Base-by-base conservation (phyloP, 345 rosid genomes). In the Camelina hispida region DNA sequence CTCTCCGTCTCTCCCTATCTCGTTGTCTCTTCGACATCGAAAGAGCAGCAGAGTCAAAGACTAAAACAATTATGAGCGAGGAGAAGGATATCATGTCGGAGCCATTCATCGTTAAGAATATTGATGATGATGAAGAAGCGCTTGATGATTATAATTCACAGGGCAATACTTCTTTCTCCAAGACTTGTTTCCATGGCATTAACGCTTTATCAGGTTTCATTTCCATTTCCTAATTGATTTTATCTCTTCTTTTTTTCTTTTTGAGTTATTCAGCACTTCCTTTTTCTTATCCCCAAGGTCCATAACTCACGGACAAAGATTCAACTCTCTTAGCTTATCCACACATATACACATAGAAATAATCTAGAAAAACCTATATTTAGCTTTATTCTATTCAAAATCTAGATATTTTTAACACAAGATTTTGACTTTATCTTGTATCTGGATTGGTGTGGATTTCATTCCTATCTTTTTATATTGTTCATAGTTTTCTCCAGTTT, bases 171-270 rank as follows among this genome's bases (percentile, higher is more conserved):
- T 76, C 87, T 69, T 79, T 79, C 81, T 85, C 77, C 78, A 84
- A 80, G 37, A 83, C 96, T 65, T 81, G 86, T 73, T 83, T 88
- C 80, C 83, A 88, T 75, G 88, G 89, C 77, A 77, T 85, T 52
- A 86, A 86, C 79, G 88, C 93, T 55, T 81, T 86, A 67, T 86
- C 96, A 86, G 96, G 96, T 88, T 77, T 54, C 2, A 6, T 46
- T 16, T 11, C 6, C 2, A 22, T 18, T 51, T 8, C 51, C 11
- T 12, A 3, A 25, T 38, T 22, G 0, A 48, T 55, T 44, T 4
- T 14, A 52, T 62, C 9, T 16, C 8, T 6, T 11, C 42, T 38
- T 38, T 1, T 42, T 43, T 3, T 12, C 4, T 42, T 23, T 22
- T 62, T 38, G 32, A 60, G 20, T 50, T 56, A 0, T 74, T 73